These are phyloP conservation scores for Physcomitrium patens DNA, from an alignment of 225 moss, liverwort and hornwort species.

Conservation along the genomic window DNA sequence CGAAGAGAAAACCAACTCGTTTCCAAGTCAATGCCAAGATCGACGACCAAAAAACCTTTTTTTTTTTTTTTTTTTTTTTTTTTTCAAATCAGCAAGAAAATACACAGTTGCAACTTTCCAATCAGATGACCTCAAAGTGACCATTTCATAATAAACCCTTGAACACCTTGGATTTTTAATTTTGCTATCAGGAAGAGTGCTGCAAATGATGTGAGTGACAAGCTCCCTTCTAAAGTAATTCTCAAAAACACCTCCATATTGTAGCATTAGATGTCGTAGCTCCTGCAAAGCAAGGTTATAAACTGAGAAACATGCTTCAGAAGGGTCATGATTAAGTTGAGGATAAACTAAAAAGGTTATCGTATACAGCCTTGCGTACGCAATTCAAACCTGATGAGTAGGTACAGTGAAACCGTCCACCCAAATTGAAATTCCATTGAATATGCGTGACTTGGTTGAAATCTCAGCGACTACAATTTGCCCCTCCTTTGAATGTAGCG, in stretches of 20 bases:
- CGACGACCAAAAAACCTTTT: slow-evolving; percentile 17
- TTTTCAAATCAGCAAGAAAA: slow-evolving; percentile 23
- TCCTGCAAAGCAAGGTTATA: slow-evolving; percentile 57
- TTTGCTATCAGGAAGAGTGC: slow-evolving; percentile 97
- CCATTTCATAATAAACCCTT: background rate
- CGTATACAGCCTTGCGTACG: background rate
- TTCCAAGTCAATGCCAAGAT: slow-evolving; percentile 6
- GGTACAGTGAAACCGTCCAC: slow-evolving; percentile 97
- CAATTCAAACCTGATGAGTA: slow-evolving; percentile 84
- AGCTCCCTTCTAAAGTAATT: slow-evolving; percentile 92
- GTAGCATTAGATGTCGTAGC: slow-evolving; percentile 91
- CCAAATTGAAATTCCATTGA: slow-evolving; percentile 87
- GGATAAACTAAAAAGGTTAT: slow-evolving; percentile 1
- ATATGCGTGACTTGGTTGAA: slow-evolving; percentile 61
- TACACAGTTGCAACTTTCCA: slow-evolving; percentile 25
- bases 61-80: too few species aligned
- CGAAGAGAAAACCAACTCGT: background rate
- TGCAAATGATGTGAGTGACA: slow-evolving; percentile 95
- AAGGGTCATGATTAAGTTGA: background rate
- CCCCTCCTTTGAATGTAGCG: slow-evolving; percentile 47
- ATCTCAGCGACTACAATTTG: slow-evolving; percentile 46
- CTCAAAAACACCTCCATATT: slow-evolving; percentile 89
- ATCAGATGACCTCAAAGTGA: slow-evolving; percentile 15
- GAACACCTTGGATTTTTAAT: slow-evolving; percentile 89
- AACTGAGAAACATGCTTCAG: background rate